Percentiles rank a stretch among this genome's conserved stretches.
Conservation (phyloP, 2,329 filamentous ascomycete species). For the Pestalotiopsis sp. region DNA sequence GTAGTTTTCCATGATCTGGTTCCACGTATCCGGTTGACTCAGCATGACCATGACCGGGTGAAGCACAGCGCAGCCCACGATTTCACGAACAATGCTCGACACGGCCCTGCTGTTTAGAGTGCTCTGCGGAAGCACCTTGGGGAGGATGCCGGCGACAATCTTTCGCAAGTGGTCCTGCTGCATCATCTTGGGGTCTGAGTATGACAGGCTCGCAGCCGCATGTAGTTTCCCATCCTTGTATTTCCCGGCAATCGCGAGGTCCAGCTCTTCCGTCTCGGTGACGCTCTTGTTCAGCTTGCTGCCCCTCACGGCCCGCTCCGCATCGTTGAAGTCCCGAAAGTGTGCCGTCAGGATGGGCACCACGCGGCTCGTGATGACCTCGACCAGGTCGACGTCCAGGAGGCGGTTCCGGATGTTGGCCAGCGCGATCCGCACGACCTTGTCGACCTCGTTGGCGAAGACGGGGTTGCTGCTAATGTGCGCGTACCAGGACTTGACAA, state of each 20-base stretch:
- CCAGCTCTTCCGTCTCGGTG: slow-evolving; percentile 94
- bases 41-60: slow-evolving; percentile 79
- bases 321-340: slow-evolving; percentile 87
- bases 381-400: slow-evolving; percentile 77
- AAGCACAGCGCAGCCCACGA: slow-evolving; percentile 90
- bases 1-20: slow-evolving; percentile 90
- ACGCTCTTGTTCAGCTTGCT: slow-evolving; percentile 85
- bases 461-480: slow-evolving; percentile 79
- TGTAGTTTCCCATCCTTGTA: slow-evolving; percentile 89
- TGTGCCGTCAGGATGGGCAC: slow-evolving; percentile 88
- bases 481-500: slow-evolving; percentile 85
- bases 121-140: slow-evolving; percentile 70
- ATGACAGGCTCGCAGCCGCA: slow-evolving; percentile 78
- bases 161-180: slow-evolving; percentile 89
- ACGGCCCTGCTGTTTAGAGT: slow-evolving; percentile 82
- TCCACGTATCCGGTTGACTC: slow-evolving; percentile 95
- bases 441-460: slow-evolving; percentile 88
- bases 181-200: slow-evolving; percentile 79
- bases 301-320: slow-evolving; percentile 83
- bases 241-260: slow-evolving; percentile 92
- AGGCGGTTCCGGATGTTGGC: slow-evolving; percentile 72
- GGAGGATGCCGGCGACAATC: slow-evolving; percentile 71
- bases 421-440: slow-evolving; percentile 72
- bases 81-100: slow-evolving; percentile 78
- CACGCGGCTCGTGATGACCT: slow-evolving; percentile 77